Evolutionary conservation across 108 stramenopile genomes (phyloP).

Genomic region (Heterococcus sp.): DNA sequence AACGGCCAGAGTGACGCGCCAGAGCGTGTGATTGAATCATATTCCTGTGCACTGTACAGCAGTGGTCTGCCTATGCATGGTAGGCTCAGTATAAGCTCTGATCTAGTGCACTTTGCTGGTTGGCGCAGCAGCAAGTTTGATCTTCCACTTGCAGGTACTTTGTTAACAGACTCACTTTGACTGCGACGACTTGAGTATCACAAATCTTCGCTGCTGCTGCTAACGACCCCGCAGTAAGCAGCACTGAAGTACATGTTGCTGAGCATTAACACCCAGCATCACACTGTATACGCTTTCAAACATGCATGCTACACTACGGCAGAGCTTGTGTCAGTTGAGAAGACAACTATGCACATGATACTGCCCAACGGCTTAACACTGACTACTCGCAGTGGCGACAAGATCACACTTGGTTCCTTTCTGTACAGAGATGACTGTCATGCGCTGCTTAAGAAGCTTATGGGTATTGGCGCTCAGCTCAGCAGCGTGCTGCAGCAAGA

Average conservation of each 20-base stretch:
- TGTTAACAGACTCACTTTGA: too few species aligned
- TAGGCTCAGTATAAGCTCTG: conserved; percentile 7
- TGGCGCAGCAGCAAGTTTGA: background rate
- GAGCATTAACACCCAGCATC: too few species aligned
- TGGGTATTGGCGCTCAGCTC: conserved; percentile 3
- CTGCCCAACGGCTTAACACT: conserved; percentile 22
- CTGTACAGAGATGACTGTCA: conserved; percentile 39
- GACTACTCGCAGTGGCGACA: conserved; percentile 16
- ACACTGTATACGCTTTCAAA: too few species aligned
- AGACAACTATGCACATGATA: conserved; percentile 3
- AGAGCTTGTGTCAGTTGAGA: conserved; percentile 1
- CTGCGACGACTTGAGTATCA: too few species aligned
- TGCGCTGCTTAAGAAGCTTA: conserved; percentile 13
- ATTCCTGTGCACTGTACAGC: conserved; percentile 16
- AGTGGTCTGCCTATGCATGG: conserved; percentile 31
- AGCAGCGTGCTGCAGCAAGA: too few species aligned
- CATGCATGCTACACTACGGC: too few species aligned
- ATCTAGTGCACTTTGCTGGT: conserved; percentile 4
- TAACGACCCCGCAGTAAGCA: too few species aligned
- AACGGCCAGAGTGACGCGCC: too few species aligned
- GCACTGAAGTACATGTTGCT: conserved; percentile 12
- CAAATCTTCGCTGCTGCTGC: too few species aligned
- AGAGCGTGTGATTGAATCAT: conserved; percentile 19
- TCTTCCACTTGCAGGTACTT: background rate
- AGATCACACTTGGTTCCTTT: conserved; percentile 28